Conservation (phyloP, 2,329 filamentous ascomycete genomes). For the Talaromyces sp. region DNA sequence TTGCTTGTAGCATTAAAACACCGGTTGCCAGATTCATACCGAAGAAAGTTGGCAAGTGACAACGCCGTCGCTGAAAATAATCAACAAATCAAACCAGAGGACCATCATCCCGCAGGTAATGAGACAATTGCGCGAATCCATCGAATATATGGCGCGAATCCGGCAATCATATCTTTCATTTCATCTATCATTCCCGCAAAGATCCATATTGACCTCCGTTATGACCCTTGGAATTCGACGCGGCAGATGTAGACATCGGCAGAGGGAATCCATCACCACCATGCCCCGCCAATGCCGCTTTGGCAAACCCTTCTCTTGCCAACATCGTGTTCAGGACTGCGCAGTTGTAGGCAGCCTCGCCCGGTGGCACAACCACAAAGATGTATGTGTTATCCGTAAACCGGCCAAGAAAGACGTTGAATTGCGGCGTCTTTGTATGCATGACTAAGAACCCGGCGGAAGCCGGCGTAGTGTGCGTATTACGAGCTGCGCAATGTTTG, state of each 20-base stretch:
- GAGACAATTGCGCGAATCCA: background rate
- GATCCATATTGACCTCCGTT: conserved; percentile 6
- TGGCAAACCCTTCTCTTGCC: conserved; percentile 75
- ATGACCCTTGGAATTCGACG: conserved; percentile 7
- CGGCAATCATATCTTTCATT: background rate
- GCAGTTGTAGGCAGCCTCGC: conserved; percentile 85
- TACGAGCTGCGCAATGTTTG: conserved; percentile 66
- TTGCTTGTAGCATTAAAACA: background rate
- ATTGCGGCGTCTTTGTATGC: conserved; percentile 55
- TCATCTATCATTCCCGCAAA: conserved; percentile 6
- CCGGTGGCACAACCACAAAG: conserved; percentile 83
- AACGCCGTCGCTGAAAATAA: background rate
- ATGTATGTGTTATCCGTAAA: conserved; percentile 98
- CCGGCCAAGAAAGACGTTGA: conserved; percentile 91
- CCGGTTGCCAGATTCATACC: background rate
- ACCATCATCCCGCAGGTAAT: background rate
- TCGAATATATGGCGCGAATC: background rate
- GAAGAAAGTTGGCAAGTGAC: background rate
- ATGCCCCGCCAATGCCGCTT: conserved; percentile 50
- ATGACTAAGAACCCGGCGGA: conserved; percentile 45
- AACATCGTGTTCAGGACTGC: conserved; percentile 87
- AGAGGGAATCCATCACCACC: conserved; percentile 42
- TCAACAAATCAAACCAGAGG: background rate
- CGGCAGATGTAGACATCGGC: conserved; percentile 22
- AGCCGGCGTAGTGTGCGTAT: conserved; percentile 43